These are phyloP conservation scores for Xylaria digitata DNA, from an alignment of 2,329 filamentous ascomycete genomes.

Conservation along the genomic window DNA sequence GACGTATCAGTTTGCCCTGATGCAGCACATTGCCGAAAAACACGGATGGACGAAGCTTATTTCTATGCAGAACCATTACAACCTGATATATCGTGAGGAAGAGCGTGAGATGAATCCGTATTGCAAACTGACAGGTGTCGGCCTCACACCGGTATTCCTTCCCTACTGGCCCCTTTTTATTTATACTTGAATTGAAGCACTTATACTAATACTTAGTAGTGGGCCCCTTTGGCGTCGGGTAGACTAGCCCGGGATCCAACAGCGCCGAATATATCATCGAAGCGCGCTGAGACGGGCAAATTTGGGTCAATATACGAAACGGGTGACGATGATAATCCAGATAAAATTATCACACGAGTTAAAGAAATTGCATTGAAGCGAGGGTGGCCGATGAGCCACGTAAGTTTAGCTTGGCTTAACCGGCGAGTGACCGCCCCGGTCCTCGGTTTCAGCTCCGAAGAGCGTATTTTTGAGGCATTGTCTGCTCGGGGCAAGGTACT, in stretches of 20 bases:
- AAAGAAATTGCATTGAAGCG: conserved; percentile 6
- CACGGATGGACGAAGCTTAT: conserved; percentile 69
- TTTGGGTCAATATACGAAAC: conserved; percentile 14
- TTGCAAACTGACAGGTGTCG: conserved; percentile 51
- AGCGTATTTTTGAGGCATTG: conserved; percentile 23
- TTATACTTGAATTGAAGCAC: neutral
- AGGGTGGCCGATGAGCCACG: conserved; percentile 23
- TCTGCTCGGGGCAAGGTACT: conserved; percentile 15
- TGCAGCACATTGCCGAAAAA: conserved; percentile 61
- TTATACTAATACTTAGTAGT: conserved; percentile 4
- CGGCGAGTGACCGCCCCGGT: conserved; percentile 8
- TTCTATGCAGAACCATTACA: conserved; percentile 69
- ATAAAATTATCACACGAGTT: conserved; percentile 17
- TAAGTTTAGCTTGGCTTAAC: conserved; percentile 21
- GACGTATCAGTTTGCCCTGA: conserved; percentile 57
- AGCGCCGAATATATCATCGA: neutral
- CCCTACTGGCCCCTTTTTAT: neutral
- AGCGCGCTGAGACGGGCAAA: neutral
- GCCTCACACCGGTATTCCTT: conserved; percentile 25
- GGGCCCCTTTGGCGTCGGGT: conserved; percentile 25
- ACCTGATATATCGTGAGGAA: conserved; percentile 70
- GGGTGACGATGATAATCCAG: conserved; percentile 7
- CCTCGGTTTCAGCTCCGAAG: conserved; percentile 21
- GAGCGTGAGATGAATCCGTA: conserved; percentile 56
- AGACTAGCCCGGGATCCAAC: conserved; percentile 15